Evolutionary conservation across 169 alveolate genomes (phyloP).

Genomic region (Fabrea salina): DNA sequence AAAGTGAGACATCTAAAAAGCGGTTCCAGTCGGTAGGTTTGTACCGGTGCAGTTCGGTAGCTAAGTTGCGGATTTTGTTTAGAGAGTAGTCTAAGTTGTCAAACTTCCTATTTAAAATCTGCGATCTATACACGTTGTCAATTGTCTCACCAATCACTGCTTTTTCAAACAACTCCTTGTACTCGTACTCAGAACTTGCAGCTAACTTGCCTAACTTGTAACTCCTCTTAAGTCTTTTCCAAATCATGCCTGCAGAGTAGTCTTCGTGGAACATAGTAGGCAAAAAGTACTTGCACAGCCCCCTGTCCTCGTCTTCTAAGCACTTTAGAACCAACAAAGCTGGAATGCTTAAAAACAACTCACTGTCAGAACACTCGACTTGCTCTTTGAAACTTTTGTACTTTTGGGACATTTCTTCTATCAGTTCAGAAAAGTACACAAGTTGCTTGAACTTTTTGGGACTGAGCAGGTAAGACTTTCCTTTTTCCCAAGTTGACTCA

Average conservation of each 20-base stretch:
- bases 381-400: slow-evolving; percentile 57
- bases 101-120: slow-evolving; percentile 30
- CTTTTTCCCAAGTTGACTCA: slow-evolving; percentile 76
- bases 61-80: slow-evolving; percentile 53
- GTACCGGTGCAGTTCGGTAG: slow-evolving; percentile 62
- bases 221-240: slow-evolving; percentile 27
- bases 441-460: slow-evolving; percentile 59
- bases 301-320: slow-evolving; percentile 13
- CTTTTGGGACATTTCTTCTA: slow-evolving; percentile 66
- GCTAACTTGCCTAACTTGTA: slow-evolving; percentile 13
- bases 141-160: slow-evolving; percentile 45
- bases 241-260: background rate
- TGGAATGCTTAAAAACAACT: slow-evolving; percentile 52
- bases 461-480: slow-evolving; percentile 61
- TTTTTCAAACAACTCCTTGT: slow-evolving; percentile 54
- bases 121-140: slow-evolving; percentile 24
- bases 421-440: slow-evolving; percentile 60
- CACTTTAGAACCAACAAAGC: background rate
- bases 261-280: slow-evolving; percentile 1
- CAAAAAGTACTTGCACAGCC: background rate
- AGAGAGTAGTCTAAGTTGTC: slow-evolving; percentile 34
- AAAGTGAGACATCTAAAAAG: slow-evolving; percentile 71
- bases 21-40: slow-evolving; percentile 76
- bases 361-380: slow-evolving; percentile 71
- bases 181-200: slow-evolving; percentile 42